Conservation (phyloP, 768 basidiomycete genomes). For the Tylopilus felleus region DNA sequence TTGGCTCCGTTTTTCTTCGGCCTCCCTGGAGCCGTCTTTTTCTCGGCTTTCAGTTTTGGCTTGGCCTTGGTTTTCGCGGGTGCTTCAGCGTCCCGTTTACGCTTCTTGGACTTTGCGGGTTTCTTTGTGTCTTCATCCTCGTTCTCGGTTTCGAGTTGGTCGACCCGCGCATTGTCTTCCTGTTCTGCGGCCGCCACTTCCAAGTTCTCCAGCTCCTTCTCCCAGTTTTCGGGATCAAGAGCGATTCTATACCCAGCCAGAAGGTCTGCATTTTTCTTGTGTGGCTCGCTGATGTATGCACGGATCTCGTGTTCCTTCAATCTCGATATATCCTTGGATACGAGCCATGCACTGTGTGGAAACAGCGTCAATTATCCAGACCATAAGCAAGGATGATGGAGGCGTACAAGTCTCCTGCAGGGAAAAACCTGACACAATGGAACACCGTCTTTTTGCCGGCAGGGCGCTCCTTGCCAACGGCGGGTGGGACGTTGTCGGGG, state of each 20-base stretch:
- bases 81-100: slow-evolving; percentile 62
- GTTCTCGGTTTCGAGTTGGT: slow-evolving; percentile 57
- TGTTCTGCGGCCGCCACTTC: slow-evolving; percentile 38
- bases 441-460: slow-evolving; percentile 64
- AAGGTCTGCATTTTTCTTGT: slow-evolving; percentile 75
- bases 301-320: slow-evolving; percentile 80
- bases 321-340: slow-evolving; percentile 75
- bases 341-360: slow-evolving; percentile 72
- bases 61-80: slow-evolving; percentile 41
- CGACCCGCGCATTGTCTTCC: slow-evolving; percentile 60
- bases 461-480: slow-evolving; percentile 70
- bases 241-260: slow-evolving; percentile 73
- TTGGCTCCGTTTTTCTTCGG: slow-evolving; percentile 57
- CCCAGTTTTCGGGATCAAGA: slow-evolving; percentile 69
- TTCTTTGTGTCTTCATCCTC: slow-evolving; percentile 52
- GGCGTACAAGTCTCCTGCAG: slow-evolving; percentile 89
- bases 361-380: slow-evolving; percentile 7
- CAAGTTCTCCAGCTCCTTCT: slow-evolving; percentile 40
- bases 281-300: slow-evolving; percentile 72
- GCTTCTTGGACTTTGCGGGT: slow-evolving; percentile 46
- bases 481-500: slow-evolving; percentile 56
- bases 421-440: slow-evolving; percentile 86
- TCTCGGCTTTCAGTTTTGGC: slow-evolving; percentile 44
- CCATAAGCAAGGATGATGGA: slow-evolving; percentile 10
- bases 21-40: slow-evolving; percentile 31